Conservation (phyloP, 1,284 basidiomycete genomes). For the Pseudomicrostroma phylloplanum region DNA sequence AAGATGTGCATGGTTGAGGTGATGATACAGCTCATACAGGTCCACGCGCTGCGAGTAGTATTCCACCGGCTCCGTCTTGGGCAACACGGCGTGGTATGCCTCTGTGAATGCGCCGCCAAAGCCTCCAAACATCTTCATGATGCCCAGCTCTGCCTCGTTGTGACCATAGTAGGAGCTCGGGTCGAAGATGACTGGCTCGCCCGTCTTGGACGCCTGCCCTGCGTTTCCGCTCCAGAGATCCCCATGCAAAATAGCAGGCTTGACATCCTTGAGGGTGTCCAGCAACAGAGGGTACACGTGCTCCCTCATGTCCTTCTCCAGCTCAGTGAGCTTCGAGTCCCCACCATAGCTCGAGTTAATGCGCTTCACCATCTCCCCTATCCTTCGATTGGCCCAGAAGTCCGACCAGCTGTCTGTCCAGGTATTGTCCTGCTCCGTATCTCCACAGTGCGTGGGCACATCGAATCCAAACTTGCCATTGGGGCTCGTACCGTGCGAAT, state of each 20-base stretch:
- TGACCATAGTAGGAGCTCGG: conserved; percentile 77
- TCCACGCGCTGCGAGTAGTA: conserved; percentile 66
- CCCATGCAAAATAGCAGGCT: conserved; percentile 74
- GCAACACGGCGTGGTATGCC: conserved; percentile 65
- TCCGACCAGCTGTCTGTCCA: conserved; percentile 13
- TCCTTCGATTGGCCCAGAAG: conserved; percentile 18
- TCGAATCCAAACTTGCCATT: conserved; percentile 15
- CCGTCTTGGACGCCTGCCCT: conserved; percentile 53
- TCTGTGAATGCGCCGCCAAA: conserved; percentile 66
- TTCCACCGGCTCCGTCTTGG: conserved; percentile 61
- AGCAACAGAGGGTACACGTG: conserved; percentile 74
- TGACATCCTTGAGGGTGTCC: conserved; percentile 56
- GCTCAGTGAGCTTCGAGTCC: conserved; percentile 12
- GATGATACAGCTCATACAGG: conserved; percentile 74
- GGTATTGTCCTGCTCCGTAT: conserved; percentile 21
- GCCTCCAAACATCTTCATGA: conserved; percentile 74
- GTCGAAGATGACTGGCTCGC: conserved; percentile 65
- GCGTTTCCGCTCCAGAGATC: conserved; percentile 65
- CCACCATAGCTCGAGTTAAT: conserved; percentile 4
- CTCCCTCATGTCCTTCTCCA: conserved; percentile 16
- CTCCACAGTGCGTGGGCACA: conserved; percentile 19
- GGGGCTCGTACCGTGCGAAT: conserved; percentile 9
- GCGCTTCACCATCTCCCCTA: conserved; percentile 16
- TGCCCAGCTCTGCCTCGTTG: conserved; percentile 77
- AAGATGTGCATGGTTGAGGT: conserved; percentile 60